Evolutionary conservation across 2,329 filamentous ascomycete species (phyloP).

Genomic region (Rhynchosporium agropyri): DNA sequence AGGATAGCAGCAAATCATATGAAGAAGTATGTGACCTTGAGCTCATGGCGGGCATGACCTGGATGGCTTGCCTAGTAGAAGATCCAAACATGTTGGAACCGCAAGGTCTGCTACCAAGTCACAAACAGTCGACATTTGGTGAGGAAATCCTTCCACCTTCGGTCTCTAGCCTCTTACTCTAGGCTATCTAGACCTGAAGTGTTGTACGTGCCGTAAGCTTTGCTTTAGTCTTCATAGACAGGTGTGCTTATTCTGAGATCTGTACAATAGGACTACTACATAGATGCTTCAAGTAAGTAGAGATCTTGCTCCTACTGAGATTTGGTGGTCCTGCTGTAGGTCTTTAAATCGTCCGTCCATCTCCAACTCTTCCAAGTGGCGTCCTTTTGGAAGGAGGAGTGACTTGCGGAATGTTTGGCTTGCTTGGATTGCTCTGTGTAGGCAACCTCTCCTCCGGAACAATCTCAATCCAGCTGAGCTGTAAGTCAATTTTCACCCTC

Average conservation of each 20-base stretch:
- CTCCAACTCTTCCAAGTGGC: too few species aligned
- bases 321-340: too few species aligned
- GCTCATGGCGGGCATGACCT: neutral
- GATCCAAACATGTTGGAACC: neutral
- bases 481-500: too few species aligned
- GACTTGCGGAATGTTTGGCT: too few species aligned
- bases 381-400: too few species aligned
- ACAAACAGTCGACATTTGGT: neutral
- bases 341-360: too few species aligned
- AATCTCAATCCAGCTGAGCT: too few species aligned
- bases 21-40: neutral
- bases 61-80: neutral
- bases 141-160: neutral
- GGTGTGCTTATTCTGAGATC: neutral
- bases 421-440: too few species aligned
- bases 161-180: neutral
- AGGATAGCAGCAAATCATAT: neutral
- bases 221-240: neutral
- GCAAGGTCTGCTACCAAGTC: neutral
- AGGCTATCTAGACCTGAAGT: neutral
- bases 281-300: neutral
- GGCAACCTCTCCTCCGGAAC: too few species aligned
- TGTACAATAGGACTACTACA: neutral
- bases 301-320: neutral
- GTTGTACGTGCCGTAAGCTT: neutral